Base-by-base conservation (phyloP, 2,329 filamentous ascomycete species). In the Huntiella moniliformis region DNA sequence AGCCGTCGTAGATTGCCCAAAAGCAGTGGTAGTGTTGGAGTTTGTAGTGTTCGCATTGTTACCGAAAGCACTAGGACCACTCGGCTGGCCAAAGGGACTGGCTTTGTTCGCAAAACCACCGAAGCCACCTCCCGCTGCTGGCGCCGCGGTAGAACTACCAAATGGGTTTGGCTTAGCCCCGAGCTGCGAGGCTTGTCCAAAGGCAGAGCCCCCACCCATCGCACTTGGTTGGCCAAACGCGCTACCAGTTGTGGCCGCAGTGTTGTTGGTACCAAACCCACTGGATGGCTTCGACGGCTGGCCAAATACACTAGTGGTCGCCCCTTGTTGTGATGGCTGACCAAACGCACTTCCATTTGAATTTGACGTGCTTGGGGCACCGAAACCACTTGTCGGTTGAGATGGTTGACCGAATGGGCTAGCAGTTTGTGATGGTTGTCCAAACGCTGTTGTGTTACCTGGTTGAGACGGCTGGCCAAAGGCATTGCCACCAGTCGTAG, bases 191-290 rank as follows among this genome's bases (percentile, higher is more conserved):
- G 48, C 13, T 16, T 50, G 48, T 6, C 48, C 48, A 52, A 69
- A 68, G 0, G 49, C 16, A 3, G 44, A 39, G 4, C 32, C 17
- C n/a, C 47, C 47, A 2, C 67, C 64, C 34, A 52, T 5, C 8
- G 60, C 55, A 33, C 56, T 57, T 5, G 58, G 47, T 46, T 60
- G 57, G 1, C 56, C 54, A 48, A 63, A 63, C 0, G 54, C 56
- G 35, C 45, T 51, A 11, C 57, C 56, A 46, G 38, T 61, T 55
- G n/a, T 64, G 63, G 47, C 67, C 67, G 2, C 18, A 10, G 31
- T 33, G 12, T 16, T 35, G 11, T 58, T 50, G 47, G 63, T 60
- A 1, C 65, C 66, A 52, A 69, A 68, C 0, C 62, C 53, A 1
- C 57, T 54, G 47, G 54, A 62, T 1, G 53, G 51, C 37, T 53